phyloP scores from a whole-genome alignment of 371 early-diverging fungal species.

The Actinomortierella wolfii region DNA sequence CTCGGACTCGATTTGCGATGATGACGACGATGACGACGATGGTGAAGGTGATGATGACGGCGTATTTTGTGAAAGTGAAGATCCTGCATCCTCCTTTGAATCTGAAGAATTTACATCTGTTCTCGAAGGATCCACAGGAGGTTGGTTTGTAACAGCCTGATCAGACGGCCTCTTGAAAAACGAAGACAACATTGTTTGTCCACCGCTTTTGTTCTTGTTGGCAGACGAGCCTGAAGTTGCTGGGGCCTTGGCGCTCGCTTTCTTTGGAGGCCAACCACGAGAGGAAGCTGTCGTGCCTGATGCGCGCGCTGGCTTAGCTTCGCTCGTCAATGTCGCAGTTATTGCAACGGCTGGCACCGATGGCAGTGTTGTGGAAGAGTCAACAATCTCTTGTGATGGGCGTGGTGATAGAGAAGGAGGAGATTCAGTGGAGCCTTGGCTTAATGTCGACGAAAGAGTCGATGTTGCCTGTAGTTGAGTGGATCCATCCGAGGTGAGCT shows the following conservation, averaged over 20 bases:
- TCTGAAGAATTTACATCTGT: background rate
- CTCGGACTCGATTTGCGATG: conserved; percentile 1
- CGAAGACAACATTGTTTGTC: conserved; percentile 12
- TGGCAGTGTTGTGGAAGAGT: no score
- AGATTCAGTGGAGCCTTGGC: no score
- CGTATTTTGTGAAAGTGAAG: conserved; percentile 3
- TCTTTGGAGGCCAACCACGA: background rate
- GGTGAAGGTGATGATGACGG: background rate
- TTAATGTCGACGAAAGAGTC: no score
- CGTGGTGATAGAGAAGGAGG: no score
- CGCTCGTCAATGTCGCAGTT: background rate
- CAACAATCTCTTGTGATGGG: no score
- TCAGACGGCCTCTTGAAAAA: conserved; percentile 36
- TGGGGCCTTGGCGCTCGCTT: background rate
- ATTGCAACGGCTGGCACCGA: no score
- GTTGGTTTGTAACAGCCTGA: conserved; percentile 6
- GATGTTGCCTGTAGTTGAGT: no score
- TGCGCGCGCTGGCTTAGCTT: conserved; percentile 6
- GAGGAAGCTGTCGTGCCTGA: background rate
- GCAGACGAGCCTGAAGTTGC: background rate
- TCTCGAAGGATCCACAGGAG: background rate
- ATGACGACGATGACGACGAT: background rate
- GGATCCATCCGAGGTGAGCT: no score
- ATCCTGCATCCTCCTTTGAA: background rate
- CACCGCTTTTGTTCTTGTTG: no score